Evolutionary conservation across 2,329 filamentous ascomycete species (phyloP), one percentile per base, ranked within the genome.

Genomic region (Acrodontium crateriforme): DNA sequence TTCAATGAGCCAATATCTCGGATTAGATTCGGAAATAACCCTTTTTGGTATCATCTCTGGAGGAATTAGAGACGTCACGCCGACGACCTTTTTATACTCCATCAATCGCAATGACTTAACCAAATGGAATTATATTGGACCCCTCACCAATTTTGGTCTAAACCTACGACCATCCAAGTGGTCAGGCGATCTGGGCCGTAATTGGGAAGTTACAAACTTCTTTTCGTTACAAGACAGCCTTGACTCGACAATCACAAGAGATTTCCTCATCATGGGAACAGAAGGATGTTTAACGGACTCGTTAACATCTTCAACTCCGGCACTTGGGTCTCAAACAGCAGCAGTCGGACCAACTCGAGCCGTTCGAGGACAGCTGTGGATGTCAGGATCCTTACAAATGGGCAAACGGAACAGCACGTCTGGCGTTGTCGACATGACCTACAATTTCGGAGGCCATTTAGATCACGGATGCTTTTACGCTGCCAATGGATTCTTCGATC

Each of bases 131-230:
- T 67, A 61, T 21, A 24, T 62, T 5, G 60, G 62, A 2, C 51
- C 53, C 3, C 41, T 68, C 14, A 37, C 58, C 4, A 47, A 62
- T 26, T 36, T 62, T 4, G 54, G 53, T 0, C 37, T 55, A 6
- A 58, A 58, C 14, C 50, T 53, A 16, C 44, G 45, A 5, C 43
- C 54, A 0, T 59, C 59, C 0, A 45, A 50, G 25, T 68, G 65
- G 63, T 58, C 55, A 0, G 60, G 63, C 3, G 61, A 67, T 24
- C 50, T 64, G 8, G 65, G 64, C 0, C 48, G 58, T 7, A 69
- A 69, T 28, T 67, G 63, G 62, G 63, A 68, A 36, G 60, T 60
- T 7, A 56, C 53, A 13, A 66, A 63, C 36, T 55, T 66, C 24
- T 45, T 60, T 37, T 59, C 56, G 0, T 44, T 67, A 10, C 38